Percentiles rank a stretch among this genome's conserved stretches.
Conservation (phyloP, 441 rosid species). For the Raphanus hybrid region DNA sequence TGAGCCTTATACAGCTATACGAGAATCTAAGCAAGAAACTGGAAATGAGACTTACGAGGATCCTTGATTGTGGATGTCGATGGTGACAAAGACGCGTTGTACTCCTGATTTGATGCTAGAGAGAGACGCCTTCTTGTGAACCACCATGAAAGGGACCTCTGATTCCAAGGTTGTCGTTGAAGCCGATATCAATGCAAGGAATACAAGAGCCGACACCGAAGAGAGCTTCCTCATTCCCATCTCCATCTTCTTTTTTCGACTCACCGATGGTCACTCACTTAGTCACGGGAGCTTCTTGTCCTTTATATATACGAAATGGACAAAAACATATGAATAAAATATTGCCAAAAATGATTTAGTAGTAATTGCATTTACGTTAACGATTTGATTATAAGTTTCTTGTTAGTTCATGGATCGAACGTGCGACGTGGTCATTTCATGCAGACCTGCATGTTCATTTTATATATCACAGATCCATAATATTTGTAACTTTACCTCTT, state of each 20-base stretch:
- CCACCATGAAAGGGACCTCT: slow-evolving; percentile 79
- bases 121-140: slow-evolving; percentile 85
- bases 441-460: slow-evolving; percentile 19
- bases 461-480: not conserved
- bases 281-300: slow-evolving; percentile 3
- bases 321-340: not conserved
- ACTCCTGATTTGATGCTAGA: slow-evolving; percentile 69
- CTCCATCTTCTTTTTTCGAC: not conserved
- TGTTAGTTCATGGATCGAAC: slow-evolving; percentile 22
- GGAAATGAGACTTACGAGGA: slow-evolving; percentile 56
- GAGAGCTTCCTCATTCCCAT: slow-evolving; percentile 31
- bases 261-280: slow-evolving; percentile 14
- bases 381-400: not conserved
- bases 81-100: slow-evolving; percentile 75
- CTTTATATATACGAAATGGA: not conserved
- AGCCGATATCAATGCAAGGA: slow-evolving; percentile 52
- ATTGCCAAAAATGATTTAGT: not conserved
- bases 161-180: slow-evolving; percentile 57
- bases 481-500: not conserved
- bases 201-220: slow-evolving; percentile 42
- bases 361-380: too few relatives aligned
- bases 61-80: slow-evolving; percentile 85
- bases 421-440: slow-evolving; percentile 28
- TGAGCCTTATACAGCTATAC: not conserved
- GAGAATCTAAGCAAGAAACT: not conserved